Evolutionary conservation across 1,139 yeast species (phyloP), one percentile per base, ranked within the genome.

Genomic region (Martiniozyma asiatica): DNA sequence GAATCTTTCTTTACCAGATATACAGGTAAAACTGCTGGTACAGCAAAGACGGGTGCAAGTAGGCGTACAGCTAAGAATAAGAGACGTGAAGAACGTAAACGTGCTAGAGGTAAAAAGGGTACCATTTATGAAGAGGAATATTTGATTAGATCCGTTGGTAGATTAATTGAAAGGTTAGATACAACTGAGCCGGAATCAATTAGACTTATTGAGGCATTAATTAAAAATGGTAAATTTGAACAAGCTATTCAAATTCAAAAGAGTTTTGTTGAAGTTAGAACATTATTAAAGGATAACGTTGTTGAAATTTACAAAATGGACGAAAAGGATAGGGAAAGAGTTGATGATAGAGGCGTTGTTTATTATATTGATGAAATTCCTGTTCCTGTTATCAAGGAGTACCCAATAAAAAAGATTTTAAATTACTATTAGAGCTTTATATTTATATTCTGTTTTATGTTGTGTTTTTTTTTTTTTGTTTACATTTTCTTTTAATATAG

Each of bases 41-140:
- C 98, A 4, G 98, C 97, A 5, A 80, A 81, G 51, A 89, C 98
- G 0, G 96, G 97, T 16, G 96, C 92, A 2, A 78, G 96, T 0
- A 71, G 98, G 55, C 71, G 78, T 47, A 85, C 98, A 0, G 69
- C 93, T 8, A 92, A 89, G 58, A 89, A 87, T 55, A 72, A 75
- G 40, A 82, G 95, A 53, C 72, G 98, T 45, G 96, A 89, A 55
- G 98, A 89, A 53, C 73, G 98, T 47, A 92, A 92, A 59, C 70
- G 75, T 39, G 99, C 98, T 2, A 73, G 94, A 46, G 98, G 98
- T 36, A 82, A 93, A 61, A 89, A 89, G 60, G 97, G 97, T 25
- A 87, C 97, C 4, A 80, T 89, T 13, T 89, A 89, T 49, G 98
- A 89, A 55, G 98, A 92, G 51, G 98, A 89, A 53, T 92, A 92